Conservation (phyloP, 2,329 filamentous ascomycete genomes). For the Ceratocystis diversiconidia region DNA sequence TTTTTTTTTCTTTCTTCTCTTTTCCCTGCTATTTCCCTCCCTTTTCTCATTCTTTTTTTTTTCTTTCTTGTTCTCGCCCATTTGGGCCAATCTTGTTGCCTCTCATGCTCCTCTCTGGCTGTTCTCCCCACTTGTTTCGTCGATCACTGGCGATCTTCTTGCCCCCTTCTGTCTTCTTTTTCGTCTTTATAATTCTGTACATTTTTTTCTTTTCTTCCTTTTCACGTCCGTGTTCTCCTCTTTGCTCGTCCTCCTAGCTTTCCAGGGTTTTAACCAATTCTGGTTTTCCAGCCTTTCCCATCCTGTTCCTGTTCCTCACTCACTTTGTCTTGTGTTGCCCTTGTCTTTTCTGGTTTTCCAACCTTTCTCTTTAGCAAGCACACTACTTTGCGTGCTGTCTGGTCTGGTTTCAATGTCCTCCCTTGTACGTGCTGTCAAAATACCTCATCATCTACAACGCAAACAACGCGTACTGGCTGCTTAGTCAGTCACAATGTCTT, state of each 20-base stretch:
- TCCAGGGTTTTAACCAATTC: neutral
- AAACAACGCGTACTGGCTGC: neutral
- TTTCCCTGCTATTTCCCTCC: neutral
- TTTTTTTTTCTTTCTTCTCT: neutral
- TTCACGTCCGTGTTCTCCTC: neutral
- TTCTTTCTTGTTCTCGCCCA: neutral
- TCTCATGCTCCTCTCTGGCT: neutral
- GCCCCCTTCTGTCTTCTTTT: conserved; percentile 1
- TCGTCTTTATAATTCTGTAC: neutral
- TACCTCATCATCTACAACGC: neutral
- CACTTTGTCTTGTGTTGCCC: neutral
- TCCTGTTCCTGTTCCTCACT: neutral
- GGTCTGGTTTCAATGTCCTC: neutral
- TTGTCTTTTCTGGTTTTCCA: neutral
- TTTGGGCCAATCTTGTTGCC: neutral
- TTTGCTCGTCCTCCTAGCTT: neutral
- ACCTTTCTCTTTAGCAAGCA: neutral
- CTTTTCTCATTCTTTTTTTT: neutral
- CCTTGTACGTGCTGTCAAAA: neutral
- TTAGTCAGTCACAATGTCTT: neutral
- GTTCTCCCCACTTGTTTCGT: neutral
- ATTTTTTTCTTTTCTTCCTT: neutral
- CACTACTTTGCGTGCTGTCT: neutral
- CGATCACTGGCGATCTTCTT: conserved; percentile 1
- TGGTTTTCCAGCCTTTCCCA: neutral